A percentile compares a stretch with the other conserved stretches of the same genome.
Conservation (phyloP, 768 basidiomycete species). For the Mycena olivaceomarginata region DNA sequence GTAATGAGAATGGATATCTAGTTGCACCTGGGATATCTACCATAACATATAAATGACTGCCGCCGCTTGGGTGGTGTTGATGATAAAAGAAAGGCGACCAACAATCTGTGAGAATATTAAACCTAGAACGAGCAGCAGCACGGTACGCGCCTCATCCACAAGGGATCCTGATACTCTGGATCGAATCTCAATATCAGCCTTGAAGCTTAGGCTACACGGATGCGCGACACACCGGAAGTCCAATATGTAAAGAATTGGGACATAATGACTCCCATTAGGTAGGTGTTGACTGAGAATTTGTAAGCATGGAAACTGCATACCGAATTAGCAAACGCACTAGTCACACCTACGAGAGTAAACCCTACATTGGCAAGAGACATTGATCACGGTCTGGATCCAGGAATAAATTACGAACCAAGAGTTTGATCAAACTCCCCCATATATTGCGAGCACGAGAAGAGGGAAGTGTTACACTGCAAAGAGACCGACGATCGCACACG, state of each 20-base stretch:
- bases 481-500: not conserved
- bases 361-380: too few species aligned
- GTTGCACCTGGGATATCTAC: too few species aligned
- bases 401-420: not conserved
- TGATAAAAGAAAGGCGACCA: not conserved
- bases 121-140: not conserved
- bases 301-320: too few species aligned
- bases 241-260: not conserved
- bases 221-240: not conserved
- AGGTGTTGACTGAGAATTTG: too few species aligned
- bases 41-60: too few species aligned
- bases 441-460: not conserved
- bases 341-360: too few species aligned
- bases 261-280: too few species aligned
- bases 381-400: too few species aligned
- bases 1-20: too few species aligned
- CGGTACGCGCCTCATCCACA: not conserved
- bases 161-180: not conserved
- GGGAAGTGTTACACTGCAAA: not conserved
- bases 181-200: not conserved
- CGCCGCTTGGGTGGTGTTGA: not conserved
- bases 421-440: not conserved
- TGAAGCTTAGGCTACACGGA: not conserved
- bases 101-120: not conserved
- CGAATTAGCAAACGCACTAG: too few species aligned